phyloP scores from a whole-genome alignment of 345 rosid species.

The Corchorus olitorius region DNA sequence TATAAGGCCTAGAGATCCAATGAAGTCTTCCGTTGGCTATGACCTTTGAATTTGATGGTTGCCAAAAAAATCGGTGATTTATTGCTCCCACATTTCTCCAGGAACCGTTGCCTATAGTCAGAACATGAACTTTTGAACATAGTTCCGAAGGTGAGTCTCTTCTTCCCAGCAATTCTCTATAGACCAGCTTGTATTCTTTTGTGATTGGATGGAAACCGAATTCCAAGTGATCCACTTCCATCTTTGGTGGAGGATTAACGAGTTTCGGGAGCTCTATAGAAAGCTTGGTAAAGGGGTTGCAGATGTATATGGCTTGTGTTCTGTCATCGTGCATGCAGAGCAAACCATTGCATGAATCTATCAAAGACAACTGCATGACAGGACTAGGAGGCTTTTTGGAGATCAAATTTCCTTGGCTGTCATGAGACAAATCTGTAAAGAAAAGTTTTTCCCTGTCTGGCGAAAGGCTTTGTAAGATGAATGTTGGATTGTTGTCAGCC shows the following conservation, averaged over 20 bases:
- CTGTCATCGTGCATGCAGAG: constrained; percentile 48
- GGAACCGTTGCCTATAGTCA: constrained; percentile 39
- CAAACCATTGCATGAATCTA: constrained; percentile 64
- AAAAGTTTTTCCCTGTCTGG: constrained; percentile 45
- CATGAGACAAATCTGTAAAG: constrained; percentile 43
- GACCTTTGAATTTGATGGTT: constrained; percentile 50
- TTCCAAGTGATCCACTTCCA: constrained; percentile 44
- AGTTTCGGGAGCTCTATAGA: constrained; percentile 37
- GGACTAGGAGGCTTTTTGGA: constrained; percentile 40
- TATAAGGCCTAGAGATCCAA: constrained; percentile 54
- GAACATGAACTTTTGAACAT: constrained; percentile 52
- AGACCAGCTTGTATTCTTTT: constrained; percentile 55
- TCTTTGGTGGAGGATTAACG: constrained; percentile 29
- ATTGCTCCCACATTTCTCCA: constrained; percentile 73
- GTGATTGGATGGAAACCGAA: constrained; percentile 50
- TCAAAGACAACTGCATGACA: constrained; percentile 26
- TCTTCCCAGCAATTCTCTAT: constrained; percentile 24
- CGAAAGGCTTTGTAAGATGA: constrained; percentile 53
- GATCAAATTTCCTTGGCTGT: constrained; percentile 14
- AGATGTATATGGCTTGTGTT: constrained; percentile 31
- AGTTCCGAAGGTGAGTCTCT: constrained; percentile 11
- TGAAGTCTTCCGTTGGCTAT: constrained; percentile 73
- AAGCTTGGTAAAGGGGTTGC: constrained; percentile 53
- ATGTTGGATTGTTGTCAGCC: constrained; percentile 35
- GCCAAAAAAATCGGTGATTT: constrained; percentile 51